phyloP scores from a whole-genome alignment of 345 rosid species.

The Rhodamnia argentea region DNA sequence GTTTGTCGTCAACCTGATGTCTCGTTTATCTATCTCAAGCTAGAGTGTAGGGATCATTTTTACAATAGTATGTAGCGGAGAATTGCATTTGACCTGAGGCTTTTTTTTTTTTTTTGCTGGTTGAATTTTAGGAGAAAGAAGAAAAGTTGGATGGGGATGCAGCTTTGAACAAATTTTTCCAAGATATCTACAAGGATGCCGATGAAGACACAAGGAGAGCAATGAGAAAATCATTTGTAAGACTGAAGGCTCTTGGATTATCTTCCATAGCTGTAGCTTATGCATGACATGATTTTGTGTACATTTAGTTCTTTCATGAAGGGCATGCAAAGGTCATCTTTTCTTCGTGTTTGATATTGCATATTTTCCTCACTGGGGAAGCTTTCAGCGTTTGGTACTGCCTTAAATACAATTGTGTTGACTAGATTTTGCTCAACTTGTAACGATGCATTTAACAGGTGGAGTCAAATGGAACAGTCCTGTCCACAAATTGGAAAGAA shows the following conservation, averaged over 20 bases:
- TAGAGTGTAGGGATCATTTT: background rate
- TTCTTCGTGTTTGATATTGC: background rate
- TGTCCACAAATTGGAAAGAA: slow-evolving; percentile 97
- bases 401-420: background rate
- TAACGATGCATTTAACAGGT: slow-evolving; percentile 24
- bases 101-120: background rate
- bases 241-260: slow-evolving; percentile 4
- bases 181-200: slow-evolving; percentile 60
- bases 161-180: slow-evolving; percentile 87
- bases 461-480: slow-evolving; percentile 89
- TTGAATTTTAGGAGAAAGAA: slow-evolving; percentile 71
- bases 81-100: background rate
- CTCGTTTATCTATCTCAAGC: background rate
- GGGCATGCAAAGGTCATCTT: background rate
- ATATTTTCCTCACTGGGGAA: background rate
- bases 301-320: background rate
- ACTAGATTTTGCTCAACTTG: background rate
- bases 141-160: slow-evolving; percentile 97
- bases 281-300: background rate
- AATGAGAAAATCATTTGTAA: slow-evolving; percentile 94
- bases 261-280: background rate
- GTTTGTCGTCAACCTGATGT: slow-evolving; percentile 11
- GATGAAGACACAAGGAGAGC: slow-evolving; percentile 90
- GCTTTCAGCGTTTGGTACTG: background rate
- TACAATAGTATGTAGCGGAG: background rate